Conservation (phyloP, 345 rosid species). For the Turnera subulata region DNA sequence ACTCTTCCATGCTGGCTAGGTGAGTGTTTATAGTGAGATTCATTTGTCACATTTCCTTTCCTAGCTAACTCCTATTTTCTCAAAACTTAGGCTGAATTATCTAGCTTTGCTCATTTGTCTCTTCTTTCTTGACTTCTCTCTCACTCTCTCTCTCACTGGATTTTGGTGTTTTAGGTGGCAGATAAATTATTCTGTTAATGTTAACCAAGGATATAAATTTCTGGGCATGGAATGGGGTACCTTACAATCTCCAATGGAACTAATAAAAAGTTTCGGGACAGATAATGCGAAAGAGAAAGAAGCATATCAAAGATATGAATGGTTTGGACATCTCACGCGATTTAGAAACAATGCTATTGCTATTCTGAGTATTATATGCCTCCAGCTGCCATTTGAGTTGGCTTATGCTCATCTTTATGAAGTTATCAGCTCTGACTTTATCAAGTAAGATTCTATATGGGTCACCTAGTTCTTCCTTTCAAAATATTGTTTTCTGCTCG, state of each 20-base stretch:
- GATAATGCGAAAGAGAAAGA: slow-evolving; percentile 60
- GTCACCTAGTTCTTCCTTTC: not conserved
- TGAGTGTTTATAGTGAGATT: too few species aligned
- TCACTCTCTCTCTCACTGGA: slow-evolving; percentile 11
- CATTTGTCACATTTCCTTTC: too few species aligned
- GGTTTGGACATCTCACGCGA: slow-evolving; percentile 70
- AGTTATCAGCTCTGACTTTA: slow-evolving; percentile 45
- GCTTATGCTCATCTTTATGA: slow-evolving; percentile 91
- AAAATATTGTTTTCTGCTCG: not conserved
- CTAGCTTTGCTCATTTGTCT: not conserved
- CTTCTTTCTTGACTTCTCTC: not conserved
- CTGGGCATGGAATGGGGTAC: slow-evolving; percentile 57
- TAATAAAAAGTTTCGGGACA: slow-evolving; percentile 32
- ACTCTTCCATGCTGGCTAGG: slow-evolving; percentile 74
- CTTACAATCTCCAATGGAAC: slow-evolving; percentile 46
- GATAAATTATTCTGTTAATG: slow-evolving; percentile 57
- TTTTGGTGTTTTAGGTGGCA: slow-evolving; percentile 58
- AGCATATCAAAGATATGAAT: slow-evolving; percentile 79
- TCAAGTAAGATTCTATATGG: slow-evolving; percentile 49
- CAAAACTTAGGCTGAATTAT: too few species aligned
- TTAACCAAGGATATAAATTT: slow-evolving; percentile 52
- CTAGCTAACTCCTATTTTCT: too few species aligned
- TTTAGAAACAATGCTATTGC: slow-evolving; percentile 69
- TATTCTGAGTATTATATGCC: slow-evolving; percentile 74
- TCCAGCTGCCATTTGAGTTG: slow-evolving; percentile 96